A percentile compares a stretch with the other conserved stretches of the same genome.
These are phyloP conservation scores for Urtica urens DNA, from an alignment of 306 rosid genomes.

Conservation along the genomic window DNA sequence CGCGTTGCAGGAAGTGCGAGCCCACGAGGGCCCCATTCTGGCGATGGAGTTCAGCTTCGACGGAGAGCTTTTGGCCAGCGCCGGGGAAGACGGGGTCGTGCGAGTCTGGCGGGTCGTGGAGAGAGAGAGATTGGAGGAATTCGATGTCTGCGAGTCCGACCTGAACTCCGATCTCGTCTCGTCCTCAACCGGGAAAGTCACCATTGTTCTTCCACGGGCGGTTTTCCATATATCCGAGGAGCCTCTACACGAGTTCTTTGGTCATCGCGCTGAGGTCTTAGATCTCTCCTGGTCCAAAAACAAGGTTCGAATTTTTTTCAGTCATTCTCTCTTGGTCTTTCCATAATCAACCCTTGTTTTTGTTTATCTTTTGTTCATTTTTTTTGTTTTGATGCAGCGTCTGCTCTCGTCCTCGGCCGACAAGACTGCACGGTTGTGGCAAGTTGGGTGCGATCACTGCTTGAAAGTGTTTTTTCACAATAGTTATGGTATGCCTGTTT, in stretches of 20 bases:
- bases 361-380: neutral
- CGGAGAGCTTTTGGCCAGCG: conserved; percentile 59
- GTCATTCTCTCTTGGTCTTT: neutral
- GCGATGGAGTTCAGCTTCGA: conserved; percentile 69
- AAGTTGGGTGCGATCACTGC: conserved; percentile 42
- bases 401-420: conserved; percentile 62
- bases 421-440: conserved; percentile 70
- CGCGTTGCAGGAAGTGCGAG: conserved; percentile 48
- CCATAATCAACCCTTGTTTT: neutral
- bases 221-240: conserved; percentile 40
- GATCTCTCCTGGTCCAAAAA: conserved; percentile 75
- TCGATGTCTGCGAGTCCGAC: conserved; percentile 32
- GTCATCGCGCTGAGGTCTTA: conserved; percentile 48
- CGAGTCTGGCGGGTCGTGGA: conserved; percentile 64
- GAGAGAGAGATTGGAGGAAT: conserved; percentile 29
- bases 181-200: conserved; percentile 37
- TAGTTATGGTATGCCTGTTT: conserved; percentile 57
- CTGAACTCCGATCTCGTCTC: conserved; percentile 27
- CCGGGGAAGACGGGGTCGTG: conserved; percentile 59
- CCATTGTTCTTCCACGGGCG: conserved; percentile 54
- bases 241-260: conserved; percentile 55
- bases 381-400: conserved; percentile 24
- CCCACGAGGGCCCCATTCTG: conserved; percentile 63
- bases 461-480: conserved; percentile 46
- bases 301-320: no score